Conservation (phyloP, 2,329 filamentous ascomycete genomes). For the Scedosporium apiospermum region DNA sequence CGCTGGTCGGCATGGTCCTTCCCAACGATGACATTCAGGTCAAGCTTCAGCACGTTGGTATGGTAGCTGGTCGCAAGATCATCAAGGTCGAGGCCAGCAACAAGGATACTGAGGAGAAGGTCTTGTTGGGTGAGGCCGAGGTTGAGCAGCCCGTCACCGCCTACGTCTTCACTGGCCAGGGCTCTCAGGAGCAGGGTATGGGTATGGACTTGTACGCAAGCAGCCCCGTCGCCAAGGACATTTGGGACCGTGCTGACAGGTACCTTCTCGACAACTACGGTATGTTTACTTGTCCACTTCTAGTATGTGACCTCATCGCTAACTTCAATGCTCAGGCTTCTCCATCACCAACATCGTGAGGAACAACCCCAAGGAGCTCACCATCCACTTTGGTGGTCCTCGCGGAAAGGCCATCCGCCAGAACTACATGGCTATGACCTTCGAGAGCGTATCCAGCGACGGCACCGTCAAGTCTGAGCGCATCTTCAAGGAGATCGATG, state of each 20-base stretch:
- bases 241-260: constrained; percentile 96
- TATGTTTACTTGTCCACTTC: constrained; percentile 33
- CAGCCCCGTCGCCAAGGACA: constrained; percentile 88
- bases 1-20: constrained; percentile 95
- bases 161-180: constrained; percentile 97
- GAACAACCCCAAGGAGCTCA: constrained; percentile 99
- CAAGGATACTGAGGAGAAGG: constrained; percentile 92
- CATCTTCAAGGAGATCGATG: constrained; percentile 97
- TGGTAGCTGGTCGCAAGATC: constrained; percentile 97
- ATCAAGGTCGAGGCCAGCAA: constrained; percentile 97
- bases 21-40: constrained; percentile 94
- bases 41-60: constrained; percentile 91
- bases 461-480: constrained; percentile 95
- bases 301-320: constrained; percentile 4
- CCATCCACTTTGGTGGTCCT: constrained; percentile 94
- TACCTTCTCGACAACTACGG: constrained; percentile 99
- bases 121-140: constrained; percentile 88
- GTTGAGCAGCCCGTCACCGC: constrained; percentile 95
- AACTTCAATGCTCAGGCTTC: constrained; percentile 50
- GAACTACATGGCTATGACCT: constrained; percentile 99
- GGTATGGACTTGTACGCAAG: constrained; percentile 97
- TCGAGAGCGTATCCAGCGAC: constrained; percentile 91
- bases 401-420: constrained; percentile 94
- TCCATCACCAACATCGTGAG: constrained; percentile 98
- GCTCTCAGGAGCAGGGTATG: constrained; percentile 98